Percentiles rank a stretch among this genome's conserved stretches.
These are phyloP conservation scores for Argentina anserina DNA, from an alignment of 306 rosid species.

Conservation along the genomic window DNA sequence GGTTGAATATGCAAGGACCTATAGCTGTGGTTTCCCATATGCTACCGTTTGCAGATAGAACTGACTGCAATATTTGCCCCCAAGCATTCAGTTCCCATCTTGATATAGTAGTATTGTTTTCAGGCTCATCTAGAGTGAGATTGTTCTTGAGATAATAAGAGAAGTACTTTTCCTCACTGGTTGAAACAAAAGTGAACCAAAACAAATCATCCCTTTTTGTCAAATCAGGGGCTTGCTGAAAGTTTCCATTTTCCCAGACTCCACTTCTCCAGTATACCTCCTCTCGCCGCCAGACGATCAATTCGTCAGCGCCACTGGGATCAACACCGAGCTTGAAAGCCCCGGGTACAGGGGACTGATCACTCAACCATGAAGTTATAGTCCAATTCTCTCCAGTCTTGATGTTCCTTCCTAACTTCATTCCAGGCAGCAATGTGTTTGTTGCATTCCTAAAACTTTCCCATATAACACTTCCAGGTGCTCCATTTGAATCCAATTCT, in stretches of 20 bases:
- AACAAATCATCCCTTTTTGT: conserved; percentile 13
- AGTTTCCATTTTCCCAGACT: conserved; percentile 14
- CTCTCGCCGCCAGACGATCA: conserved; percentile 23
- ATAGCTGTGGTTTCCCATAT: conserved; percentile 17
- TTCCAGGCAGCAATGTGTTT: conserved; percentile 23
- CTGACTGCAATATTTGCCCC: conserved; percentile 25
- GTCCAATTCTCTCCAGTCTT: conserved; percentile 16
- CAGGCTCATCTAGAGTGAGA: not conserved
- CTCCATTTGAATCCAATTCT: conserved; percentile 5
- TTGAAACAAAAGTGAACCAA: conserved; percentile 27
- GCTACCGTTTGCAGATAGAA: conserved; percentile 3
- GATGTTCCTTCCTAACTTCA: conserved; percentile 22
- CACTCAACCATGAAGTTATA: conserved; percentile 26
- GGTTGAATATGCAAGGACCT: conserved; percentile 15
- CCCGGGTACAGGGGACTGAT: conserved; percentile 19
- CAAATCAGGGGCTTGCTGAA: conserved; percentile 16
- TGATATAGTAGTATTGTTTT: conserved; percentile 13
- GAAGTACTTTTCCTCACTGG: conserved; percentile 22
- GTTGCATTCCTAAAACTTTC: conserved; percentile 15
- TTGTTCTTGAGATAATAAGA: conserved; percentile 11
- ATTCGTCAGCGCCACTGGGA: conserved; percentile 7
- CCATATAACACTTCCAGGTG: conserved; percentile 18
- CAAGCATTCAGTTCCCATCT: conserved; percentile 30
- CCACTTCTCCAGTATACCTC: conserved; percentile 29
- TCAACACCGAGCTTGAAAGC: conserved; percentile 30